Evolutionary conservation across 192 early-diverging fungal species (phyloP), one percentile per base, ranked within the genome.

Genomic region (Entomortierella lignicola): DNA sequence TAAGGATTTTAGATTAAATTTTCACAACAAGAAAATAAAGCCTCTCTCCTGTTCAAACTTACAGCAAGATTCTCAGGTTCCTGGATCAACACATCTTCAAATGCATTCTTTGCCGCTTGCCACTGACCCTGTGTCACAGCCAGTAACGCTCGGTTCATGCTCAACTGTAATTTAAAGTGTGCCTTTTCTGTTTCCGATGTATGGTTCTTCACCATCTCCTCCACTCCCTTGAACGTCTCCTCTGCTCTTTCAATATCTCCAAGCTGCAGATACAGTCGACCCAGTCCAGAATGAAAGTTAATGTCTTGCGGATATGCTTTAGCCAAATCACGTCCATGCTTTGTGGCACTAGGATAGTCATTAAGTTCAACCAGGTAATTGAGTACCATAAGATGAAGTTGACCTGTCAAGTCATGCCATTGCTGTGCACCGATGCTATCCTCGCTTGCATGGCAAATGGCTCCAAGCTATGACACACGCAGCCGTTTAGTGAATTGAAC

Each of bases 201-300:
- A 2, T 55, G 44, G 11, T 66, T 48, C 52, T 65, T 54, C 34
- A 69, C 74, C 54, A 86, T 59, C 12, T 51, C 47, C 18, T 71
- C 65, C 10, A 82, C 83, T 23, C 69, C 51, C 13, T 81, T 58
- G 7, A 80, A 71, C 8, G 75, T 81, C n/a, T 65, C 55, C 18
- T 71, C 60, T 26, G 83, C 62, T 44, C 82, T 63, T 8, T 83
- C 86, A 18, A 85, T 39, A 67, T 86, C 66, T 13, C 69, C 65
- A 56, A 86, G 77, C 55, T 87, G 86, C 25, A 87, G 47, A 27
- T 87, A 85, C 20, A 87, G 39, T 53, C 86, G 67, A 20, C 84
- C 86, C 7, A 87, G 42, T 15, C 82, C 66, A 15, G 84, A 85
- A 13, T 84, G 47, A 23, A 85, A 47, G 44, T 87, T 82, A 29